Evolutionary conservation across 2,329 filamentous ascomycete species (phyloP), one percentile per base, ranked within the genome.

Genomic region (Botrytis fabae): DNA sequence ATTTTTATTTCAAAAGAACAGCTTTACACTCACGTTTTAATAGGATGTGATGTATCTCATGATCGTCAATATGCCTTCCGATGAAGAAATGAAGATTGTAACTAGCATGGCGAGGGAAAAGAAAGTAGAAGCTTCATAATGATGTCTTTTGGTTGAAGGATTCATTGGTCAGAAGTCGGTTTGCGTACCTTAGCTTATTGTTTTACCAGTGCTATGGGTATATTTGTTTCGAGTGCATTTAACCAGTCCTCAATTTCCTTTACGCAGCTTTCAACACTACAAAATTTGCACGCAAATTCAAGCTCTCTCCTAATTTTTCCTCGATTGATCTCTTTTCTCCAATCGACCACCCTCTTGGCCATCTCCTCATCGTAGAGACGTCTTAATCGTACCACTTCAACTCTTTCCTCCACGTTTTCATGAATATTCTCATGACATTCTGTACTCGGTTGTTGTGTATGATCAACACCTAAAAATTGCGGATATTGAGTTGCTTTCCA

Each of bases 11-110:
- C 32, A 22, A 20, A 10, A 4, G 6, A 2, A n/a, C 18, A 28
- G 40, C 46, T 62, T 69, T 35, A 38, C 44, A n/a, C 69, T 74
- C 60, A 73, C 28, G 51, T 60, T 10, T 10, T n/a, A 46, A 42
- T 73, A 86, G 82, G 82, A 86, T 79, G 83, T 87, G n/a, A 74
- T 87, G 48, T 88, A 86, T 76, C 75, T 88, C 73, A 83, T 86
- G 79, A 83, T 87, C 73, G 85, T 86, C 20, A 86, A 79, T 32
- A 66, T 74, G 54, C 63, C 54, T 42, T 48, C 51, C 6, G 42
- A 72, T 1, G 64, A 69, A 20, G 71, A 69, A 62, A 35, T 72
- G 54, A 61, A 54, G 25, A 42, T 62, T 28, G 64, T 69, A 16
- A 54, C 71, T 9, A 38, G 32, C 32, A 46, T 71, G 35, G 9